phyloP scores from a whole-genome alignment of 1,284 basidiomycete genomes.

The Pascua guehoae region DNA sequence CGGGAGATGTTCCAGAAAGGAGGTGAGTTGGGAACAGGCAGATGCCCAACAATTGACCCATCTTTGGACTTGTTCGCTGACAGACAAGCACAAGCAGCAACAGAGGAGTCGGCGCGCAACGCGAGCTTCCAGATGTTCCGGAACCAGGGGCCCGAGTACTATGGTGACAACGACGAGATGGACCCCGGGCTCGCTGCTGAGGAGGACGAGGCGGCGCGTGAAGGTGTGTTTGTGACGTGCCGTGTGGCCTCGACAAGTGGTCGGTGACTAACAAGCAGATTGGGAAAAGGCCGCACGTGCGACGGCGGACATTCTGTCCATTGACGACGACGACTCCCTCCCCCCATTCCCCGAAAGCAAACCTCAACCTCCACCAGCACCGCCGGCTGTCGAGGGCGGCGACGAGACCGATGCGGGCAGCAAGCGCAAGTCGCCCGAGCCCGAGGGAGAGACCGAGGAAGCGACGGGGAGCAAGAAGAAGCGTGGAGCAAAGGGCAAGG shows the following conservation, averaged over 20 bases:
- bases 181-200: conserved; percentile 67
- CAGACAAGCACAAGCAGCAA: conserved; percentile 62
- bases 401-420: not conserved
- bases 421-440: conserved; percentile 16
- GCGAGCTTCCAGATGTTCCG: conserved; percentile 83
- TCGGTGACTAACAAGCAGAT: conserved; percentile 51
- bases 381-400: not conserved
- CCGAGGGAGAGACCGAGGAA: conserved; percentile 8
- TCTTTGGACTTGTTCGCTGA: not conserved
- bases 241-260: not conserved
- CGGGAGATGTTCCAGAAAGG: conserved; percentile 85
- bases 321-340: conserved; percentile 4
- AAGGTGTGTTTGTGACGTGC: conserved; percentile 56
- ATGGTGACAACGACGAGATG: conserved; percentile 83
- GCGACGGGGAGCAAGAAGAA: conserved; percentile 11
- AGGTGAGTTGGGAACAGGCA: conserved; percentile 52
- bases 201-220: conserved; percentile 68
- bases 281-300: conserved; percentile 60
- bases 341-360: conserved; percentile 12
- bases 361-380: not conserved
- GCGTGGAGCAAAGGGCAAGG: conserved; percentile 7
- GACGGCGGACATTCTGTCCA: conserved; percentile 22
- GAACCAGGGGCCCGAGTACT: conserved; percentile 83
- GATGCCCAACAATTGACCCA: too few relatives aligned
- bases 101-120: conserved; percentile 68